phyloP scores from a whole-genome alignment of 2,329 filamentous ascomycete species.

The Penicillium psychrosexuale region DNA sequence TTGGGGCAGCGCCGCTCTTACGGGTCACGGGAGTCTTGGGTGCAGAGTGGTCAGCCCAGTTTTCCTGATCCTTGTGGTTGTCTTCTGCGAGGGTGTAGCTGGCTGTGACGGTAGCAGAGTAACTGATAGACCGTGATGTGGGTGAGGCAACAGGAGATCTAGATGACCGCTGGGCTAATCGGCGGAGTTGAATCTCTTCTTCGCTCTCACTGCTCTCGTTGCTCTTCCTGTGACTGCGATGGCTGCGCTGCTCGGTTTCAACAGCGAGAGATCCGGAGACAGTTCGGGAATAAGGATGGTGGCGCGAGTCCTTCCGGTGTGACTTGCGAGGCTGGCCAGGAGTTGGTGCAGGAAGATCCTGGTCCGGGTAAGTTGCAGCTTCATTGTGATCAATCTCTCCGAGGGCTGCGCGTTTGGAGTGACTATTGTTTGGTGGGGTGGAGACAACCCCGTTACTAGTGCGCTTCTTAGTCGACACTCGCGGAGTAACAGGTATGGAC shows the following conservation, averaged over 20 bases:
- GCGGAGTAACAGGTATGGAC: slow-evolving; percentile 56
- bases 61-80: slow-evolving; percentile 64
- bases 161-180: slow-evolving; percentile 65
- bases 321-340: slow-evolving; percentile 94
- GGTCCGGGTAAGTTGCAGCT: slow-evolving; percentile 56
- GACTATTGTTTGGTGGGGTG: slow-evolving; percentile 77
- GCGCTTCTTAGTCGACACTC: slow-evolving; percentile 57
- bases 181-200: slow-evolving; percentile 76
- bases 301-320: slow-evolving; percentile 68
- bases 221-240: slow-evolving; percentile 54
- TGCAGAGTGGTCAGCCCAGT: slow-evolving; percentile 49
- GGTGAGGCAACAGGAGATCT: slow-evolving; percentile 63
- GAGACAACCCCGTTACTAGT: slow-evolving; percentile 68
- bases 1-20: slow-evolving; percentile 52
- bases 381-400: slow-evolving; percentile 89
- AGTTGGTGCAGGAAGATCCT: slow-evolving; percentile 90
- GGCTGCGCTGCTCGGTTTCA: slow-evolving; percentile 49
- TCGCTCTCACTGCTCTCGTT: slow-evolving; percentile 65
- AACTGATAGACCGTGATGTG: slow-evolving; percentile 67
- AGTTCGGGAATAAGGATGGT: slow-evolving; percentile 67
- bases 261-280: slow-evolving; percentile 45
- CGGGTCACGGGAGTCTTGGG: slow-evolving; percentile 55
- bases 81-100: slow-evolving; percentile 64
- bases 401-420: slow-evolving; percentile 76
- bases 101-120: slow-evolving; percentile 70